Evolutionary conservation across 108 stramenopile genomes (phyloP).

Genomic region (Cyclotella atomus): DNA sequence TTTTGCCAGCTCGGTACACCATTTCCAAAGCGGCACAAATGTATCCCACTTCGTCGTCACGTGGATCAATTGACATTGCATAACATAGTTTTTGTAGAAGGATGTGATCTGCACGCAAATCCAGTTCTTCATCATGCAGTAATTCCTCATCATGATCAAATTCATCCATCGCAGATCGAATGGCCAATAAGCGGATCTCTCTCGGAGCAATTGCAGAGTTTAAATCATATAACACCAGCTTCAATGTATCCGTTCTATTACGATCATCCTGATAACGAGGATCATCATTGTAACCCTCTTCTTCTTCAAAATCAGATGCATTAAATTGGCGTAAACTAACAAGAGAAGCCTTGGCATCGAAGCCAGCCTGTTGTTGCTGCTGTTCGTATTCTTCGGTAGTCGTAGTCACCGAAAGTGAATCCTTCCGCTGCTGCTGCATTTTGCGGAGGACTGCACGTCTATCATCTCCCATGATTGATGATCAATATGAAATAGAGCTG

Average conservation of each 20-base stretch:
- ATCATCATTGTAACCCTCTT: background rate
- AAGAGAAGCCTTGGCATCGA: background rate
- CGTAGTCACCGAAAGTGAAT: too few relatives aligned
- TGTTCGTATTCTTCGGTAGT: too few relatives aligned
- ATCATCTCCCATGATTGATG: too few relatives aligned
- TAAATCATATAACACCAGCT: slow-evolving; percentile 54
- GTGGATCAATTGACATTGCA: slow-evolving; percentile 35
- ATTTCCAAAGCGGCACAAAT: slow-evolving; percentile 55
- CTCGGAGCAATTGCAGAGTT: slow-evolving; percentile 58
- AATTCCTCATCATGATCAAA: slow-evolving; percentile 53
- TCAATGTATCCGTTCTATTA: slow-evolving; percentile 40
- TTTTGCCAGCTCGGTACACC: slow-evolving; percentile 47
- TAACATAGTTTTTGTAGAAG: slow-evolving; percentile 54
- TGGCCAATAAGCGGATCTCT: slow-evolving; percentile 46
- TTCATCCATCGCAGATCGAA: slow-evolving; percentile 50
- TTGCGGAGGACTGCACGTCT: too few relatives aligned
- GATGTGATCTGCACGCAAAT: slow-evolving; percentile 54
- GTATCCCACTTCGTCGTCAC: slow-evolving; percentile 43
- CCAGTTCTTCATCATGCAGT: slow-evolving; percentile 57
- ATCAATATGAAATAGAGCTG: too few relatives aligned
- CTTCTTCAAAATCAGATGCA: background rate
- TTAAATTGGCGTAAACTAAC: background rate
- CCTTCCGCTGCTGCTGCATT: too few relatives aligned
- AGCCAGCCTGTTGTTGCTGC: too few relatives aligned
- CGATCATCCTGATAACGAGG: too few relatives aligned